These are phyloP conservation scores for Penicillium sp. DNA, from an alignment of 2,329 filamentous ascomycete genomes.

Conservation along the genomic window DNA sequence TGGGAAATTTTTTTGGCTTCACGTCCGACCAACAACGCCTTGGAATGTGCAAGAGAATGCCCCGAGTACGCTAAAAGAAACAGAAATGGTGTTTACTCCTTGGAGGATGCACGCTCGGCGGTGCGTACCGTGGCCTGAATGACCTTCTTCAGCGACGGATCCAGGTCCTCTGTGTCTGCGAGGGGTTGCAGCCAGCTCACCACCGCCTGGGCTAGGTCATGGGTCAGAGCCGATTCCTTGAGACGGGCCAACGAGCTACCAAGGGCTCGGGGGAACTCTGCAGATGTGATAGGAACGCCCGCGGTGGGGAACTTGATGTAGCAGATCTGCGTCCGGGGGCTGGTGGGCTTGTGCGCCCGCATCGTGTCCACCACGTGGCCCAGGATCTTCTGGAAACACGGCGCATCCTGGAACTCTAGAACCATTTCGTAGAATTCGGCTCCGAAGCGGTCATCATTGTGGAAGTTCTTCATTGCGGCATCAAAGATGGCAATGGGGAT, in stretches of 20 bases:
- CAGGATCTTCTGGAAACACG: conserved; percentile 67
- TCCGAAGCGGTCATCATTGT: conserved; percentile 67
- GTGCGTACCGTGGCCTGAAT: conserved; percentile 47
- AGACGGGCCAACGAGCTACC: conserved; percentile 67
- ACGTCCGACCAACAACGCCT: conserved; percentile 33
- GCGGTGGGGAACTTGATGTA: conserved; percentile 71
- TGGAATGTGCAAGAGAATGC: conserved; percentile 11
- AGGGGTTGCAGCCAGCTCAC: conserved; percentile 55
- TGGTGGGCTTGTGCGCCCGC: conserved; percentile 60
- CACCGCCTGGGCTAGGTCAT: conserved; percentile 51
- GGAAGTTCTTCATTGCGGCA: conserved; percentile 76
- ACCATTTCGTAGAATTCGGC: conserved; percentile 82
- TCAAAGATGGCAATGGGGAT: conserved; percentile 94
- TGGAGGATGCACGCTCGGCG: conserved; percentile 36
- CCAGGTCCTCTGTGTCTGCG: conserved; percentile 51
- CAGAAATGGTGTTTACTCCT: conserved; percentile 21
- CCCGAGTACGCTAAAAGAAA: conserved; percentile 12
- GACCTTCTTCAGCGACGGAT: conserved; percentile 59
- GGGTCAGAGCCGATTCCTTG: conserved; percentile 53
- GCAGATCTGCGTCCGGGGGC: conserved; percentile 69
- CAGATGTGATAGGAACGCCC: conserved; percentile 64
- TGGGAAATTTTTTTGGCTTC: conserved; percentile 23
- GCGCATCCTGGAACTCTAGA: conserved; percentile 67
- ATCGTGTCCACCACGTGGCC: conserved; percentile 72
- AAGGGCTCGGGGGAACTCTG: conserved; percentile 74